Evolutionary conservation across 371 early-diverging fungal genomes (phyloP), one percentile per base, ranked within the genome.

Genomic region (Apophysomyces ossiformis): DNA sequence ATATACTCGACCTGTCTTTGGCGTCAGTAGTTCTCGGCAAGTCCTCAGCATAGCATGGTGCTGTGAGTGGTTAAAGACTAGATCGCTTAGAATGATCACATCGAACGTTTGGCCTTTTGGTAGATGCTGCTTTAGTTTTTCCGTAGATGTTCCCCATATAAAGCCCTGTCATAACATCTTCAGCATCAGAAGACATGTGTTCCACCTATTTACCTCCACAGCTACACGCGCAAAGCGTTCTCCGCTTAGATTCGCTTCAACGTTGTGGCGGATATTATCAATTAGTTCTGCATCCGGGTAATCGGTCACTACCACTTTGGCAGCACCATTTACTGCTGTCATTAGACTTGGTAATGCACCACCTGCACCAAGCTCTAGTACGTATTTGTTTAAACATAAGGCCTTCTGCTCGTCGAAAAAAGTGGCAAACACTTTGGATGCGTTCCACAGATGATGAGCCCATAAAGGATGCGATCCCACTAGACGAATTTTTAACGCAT

Each of bases 401-500:
- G 79, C 76, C 36, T 87, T 87, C 66, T 87, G 74, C 37, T 69
- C 56, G 65, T 96, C 96, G 58, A 97, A 78, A 68, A 92, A 88
- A 38, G 87, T 77, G 26, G 95, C 90, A 81, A 95, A 86, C 41
- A 87, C 85, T 68, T 90, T 88, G 60, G 93, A 92, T 1, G 96
- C 95, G 69, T 97, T 97, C 96, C 96, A 96, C 57, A 96, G 82
- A 59, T 90, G 82, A 72, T 96, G 95, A 7, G 89, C 96, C 96
- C 95, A 96, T 4, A 96, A 81, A 18, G 92, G 91, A 70, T 94
- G 94, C 2, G 89, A 82, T 16, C 93, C 93, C 6, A 93, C 88
- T 0, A 93, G 78, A 18, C 85, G 86, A 54, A 93, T 77, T 26
- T 63, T 84, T 26, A 92, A 75, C 46, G 69, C 8, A 9, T 60